A percentile compares a stretch with the other conserved stretches of the same genome.
phyloP scores from a whole-genome alignment of 2,329 filamentous ascomycete genomes.

The Bipolaris oryzae region DNA sequence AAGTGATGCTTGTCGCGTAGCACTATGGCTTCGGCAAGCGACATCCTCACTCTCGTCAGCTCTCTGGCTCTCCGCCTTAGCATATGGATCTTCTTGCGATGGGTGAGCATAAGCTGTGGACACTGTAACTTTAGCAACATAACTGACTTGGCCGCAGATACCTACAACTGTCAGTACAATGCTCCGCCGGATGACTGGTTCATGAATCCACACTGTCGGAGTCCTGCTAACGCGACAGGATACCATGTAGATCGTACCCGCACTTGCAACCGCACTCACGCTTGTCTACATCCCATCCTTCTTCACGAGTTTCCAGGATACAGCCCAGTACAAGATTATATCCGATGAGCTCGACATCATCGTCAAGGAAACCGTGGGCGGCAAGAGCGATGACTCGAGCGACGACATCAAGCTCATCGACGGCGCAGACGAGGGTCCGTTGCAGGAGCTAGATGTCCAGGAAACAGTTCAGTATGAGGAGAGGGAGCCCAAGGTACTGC shows the following conservation, averaged over 20 bases:
- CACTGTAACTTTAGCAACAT: neutral
- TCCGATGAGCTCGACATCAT: constrained; percentile 63
- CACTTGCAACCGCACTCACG: constrained; percentile 64
- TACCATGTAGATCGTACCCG: constrained; percentile 47
- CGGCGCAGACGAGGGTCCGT: constrained; percentile 42
- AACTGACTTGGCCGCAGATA: constrained; percentile 32
- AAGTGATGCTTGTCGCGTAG: constrained; percentile 21
- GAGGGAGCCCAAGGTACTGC: constrained; percentile 62
- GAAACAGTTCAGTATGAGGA: constrained; percentile 67
- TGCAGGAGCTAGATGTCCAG: constrained; percentile 62
- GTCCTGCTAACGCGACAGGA: constrained; percentile 14
- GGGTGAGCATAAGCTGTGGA: constrained; percentile 53
- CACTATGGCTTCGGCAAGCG: constrained; percentile 44
- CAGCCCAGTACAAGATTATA: constrained; percentile 63
- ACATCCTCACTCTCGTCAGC: constrained; percentile 46
- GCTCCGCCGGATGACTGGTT: no score
- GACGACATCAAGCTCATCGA: constrained; percentile 50
- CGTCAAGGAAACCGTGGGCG: constrained; percentile 49
- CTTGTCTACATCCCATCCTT: constrained; percentile 71
- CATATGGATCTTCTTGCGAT: constrained; percentile 66
- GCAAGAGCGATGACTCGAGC: constrained; percentile 38
- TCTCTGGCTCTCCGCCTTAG: constrained; percentile 59
- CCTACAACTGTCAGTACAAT: constrained; percentile 38
- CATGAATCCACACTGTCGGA: no score
- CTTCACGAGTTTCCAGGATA: constrained; percentile 62